phyloP scores from a whole-genome alignment of 345 rosid species.

The Citrus glauca region DNA sequence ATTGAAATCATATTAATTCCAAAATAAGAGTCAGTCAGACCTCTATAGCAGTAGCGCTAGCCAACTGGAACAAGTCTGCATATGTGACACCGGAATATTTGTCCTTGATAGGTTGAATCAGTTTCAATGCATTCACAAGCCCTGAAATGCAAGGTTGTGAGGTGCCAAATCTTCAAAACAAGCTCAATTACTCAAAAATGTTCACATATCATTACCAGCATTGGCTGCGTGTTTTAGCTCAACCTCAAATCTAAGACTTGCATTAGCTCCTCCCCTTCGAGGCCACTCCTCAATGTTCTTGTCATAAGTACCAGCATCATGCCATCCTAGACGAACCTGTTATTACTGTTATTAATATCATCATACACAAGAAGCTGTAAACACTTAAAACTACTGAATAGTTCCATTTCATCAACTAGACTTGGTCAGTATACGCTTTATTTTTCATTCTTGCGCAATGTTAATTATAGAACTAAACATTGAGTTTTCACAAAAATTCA shows the following conservation, averaged over 20 bases:
- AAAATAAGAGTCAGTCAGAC: conserved; percentile 32
- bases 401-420: background rate
- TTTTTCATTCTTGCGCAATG: no score
- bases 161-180: background rate
- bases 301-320: conserved; percentile 93
- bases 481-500: background rate
- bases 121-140: conserved; percentile 77
- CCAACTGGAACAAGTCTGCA: conserved; percentile 95
- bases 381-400: background rate
- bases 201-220: conserved; percentile 57
- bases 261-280: conserved; percentile 87
- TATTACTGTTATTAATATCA: conserved; percentile 25
- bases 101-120: conserved; percentile 75
- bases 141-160: conserved; percentile 44
- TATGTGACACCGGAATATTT: conserved; percentile 73
- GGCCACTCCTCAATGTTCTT: conserved; percentile 93
- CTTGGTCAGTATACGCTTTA: background rate
- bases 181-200: background rate
- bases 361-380: background rate
- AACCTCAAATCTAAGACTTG: conserved; percentile 83
- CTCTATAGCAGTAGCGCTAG: conserved; percentile 92
- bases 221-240: conserved; percentile 95
- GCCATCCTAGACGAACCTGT: conserved; percentile 96
- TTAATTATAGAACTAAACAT: background rate
- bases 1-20: background rate